These are phyloP conservation scores for Saccharomyces hybrid DNA, from an alignment of 1,139 yeast species.

Conservation along the genomic window DNA sequence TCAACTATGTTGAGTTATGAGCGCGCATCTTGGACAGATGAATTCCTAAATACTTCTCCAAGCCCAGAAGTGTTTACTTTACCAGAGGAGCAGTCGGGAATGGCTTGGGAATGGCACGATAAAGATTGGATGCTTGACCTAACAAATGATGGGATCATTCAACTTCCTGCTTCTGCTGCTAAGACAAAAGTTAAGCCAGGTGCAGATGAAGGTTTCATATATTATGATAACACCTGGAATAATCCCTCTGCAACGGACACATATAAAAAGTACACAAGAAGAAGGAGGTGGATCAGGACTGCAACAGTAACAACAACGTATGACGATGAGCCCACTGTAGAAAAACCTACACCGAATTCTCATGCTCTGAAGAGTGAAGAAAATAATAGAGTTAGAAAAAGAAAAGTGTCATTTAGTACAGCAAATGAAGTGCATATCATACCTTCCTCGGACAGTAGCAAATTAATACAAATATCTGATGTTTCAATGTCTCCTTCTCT, in stretches of 20 bases:
- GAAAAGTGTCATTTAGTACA: slow-evolving; percentile 29
- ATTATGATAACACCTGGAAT: slow-evolving; percentile 90
- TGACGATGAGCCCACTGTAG: background rate
- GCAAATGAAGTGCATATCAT: slow-evolving; percentile 25
- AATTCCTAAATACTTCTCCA: slow-evolving; percentile 77
- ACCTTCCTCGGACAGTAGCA: slow-evolving; percentile 11
- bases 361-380: background rate
- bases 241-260: slow-evolving; percentile 83
- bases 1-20: slow-evolving; percentile 84
- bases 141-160: slow-evolving; percentile 81
- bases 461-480: background rate
- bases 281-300: slow-evolving; percentile 92
- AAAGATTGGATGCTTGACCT: slow-evolving; percentile 84
- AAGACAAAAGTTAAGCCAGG: slow-evolving; percentile 73
- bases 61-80: slow-evolving; percentile 69
- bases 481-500: slow-evolving; percentile 4
- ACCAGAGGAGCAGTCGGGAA: slow-evolving; percentile 65
- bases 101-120: slow-evolving; percentile 94
- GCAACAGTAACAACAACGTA: slow-evolving; percentile 46
- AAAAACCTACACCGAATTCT: background rate
- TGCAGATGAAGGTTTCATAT: slow-evolving; percentile 78
- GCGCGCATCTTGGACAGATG: slow-evolving; percentile 96
- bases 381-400: slow-evolving; percentile 7
- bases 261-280: slow-evolving; percentile 82
- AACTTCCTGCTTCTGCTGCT: slow-evolving; percentile 55